phyloP scores from a whole-genome alignment of 2,329 filamentous ascomycete species.

The Berkeleyomyces rouxiae region DNA sequence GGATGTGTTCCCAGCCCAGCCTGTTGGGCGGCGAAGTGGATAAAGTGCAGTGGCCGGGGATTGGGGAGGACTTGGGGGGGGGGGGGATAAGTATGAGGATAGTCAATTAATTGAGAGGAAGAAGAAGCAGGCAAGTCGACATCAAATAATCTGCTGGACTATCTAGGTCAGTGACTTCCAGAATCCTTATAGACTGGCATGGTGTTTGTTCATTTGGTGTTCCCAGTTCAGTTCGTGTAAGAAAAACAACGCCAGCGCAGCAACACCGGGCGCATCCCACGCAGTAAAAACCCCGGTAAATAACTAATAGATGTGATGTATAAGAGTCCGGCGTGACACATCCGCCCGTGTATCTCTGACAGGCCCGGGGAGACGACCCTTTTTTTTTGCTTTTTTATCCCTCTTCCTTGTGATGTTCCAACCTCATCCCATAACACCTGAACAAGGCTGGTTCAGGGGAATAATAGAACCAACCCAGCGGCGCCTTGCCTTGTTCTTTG shows the following conservation, averaged over 20 bases:
- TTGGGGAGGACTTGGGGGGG: neutral
- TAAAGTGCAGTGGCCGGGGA: neutral
- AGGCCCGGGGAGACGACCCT: neutral
- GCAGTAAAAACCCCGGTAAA: no score
- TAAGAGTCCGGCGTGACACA: neutral
- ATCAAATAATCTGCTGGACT: neutral
- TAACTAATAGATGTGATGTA: neutral
- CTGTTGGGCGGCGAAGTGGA: no score
- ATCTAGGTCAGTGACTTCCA: neutral
- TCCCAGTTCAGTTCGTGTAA: no score
- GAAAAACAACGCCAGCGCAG: no score
- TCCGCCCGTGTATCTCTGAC: neutral
- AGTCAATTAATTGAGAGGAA: neutral
- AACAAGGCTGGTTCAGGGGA: neutral
- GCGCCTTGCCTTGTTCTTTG: neutral
- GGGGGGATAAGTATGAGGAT: neutral
- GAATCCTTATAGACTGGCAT: no score
- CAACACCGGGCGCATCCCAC: no score
- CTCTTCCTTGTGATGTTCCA: neutral
- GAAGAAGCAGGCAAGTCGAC: neutral
- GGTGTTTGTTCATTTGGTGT: no score
- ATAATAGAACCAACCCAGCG: neutral
- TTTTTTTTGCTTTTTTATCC: neutral
- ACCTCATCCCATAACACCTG: neutral
- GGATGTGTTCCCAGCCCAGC: no score